Evolutionary conservation across 495 filamentous ascomycete species (phyloP).

Genomic region (Rhypophila decipiens): DNA sequence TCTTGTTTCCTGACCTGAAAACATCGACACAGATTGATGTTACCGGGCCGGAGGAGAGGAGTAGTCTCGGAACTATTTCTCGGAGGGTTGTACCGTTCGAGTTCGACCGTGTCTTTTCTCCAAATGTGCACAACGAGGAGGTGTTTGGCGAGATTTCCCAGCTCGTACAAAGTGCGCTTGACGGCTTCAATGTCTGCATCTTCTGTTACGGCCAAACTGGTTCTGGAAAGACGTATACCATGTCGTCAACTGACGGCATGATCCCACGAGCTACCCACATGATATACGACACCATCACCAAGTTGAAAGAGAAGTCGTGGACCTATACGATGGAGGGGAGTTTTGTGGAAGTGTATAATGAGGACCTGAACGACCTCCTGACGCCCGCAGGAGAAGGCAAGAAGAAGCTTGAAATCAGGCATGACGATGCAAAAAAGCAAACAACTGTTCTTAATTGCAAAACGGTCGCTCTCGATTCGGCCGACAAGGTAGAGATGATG

Average conservation of each 20-base stretch:
- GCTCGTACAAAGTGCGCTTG: constrained; percentile 89
- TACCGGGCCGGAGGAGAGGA: constrained; percentile 75
- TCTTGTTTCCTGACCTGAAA: constrained; percentile 72
- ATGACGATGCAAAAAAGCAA: constrained; percentile 73
- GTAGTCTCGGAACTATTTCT: constrained; percentile 65
- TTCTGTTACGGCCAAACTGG: constrained; percentile 99
- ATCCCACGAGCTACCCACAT: constrained; percentile 89
- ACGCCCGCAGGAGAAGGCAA: constrained; percentile 66
- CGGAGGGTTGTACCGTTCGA: constrained; percentile 77
- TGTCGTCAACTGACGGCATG: constrained; percentile 91
- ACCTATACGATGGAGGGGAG: constrained; percentile 87
- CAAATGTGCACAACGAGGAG: constrained; percentile 67
- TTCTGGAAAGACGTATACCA: constrained; percentile 93
- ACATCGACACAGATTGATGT: constrained; percentile 83
- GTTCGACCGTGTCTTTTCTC: constrained; percentile 91
- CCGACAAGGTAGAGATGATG: constrained; percentile 70
- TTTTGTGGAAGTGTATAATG: constrained; percentile 99
- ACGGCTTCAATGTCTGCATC: constrained; percentile 98
- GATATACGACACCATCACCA: constrained; percentile 80
- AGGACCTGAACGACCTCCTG: constrained; percentile 89
- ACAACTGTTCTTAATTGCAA: constrained; percentile 81
- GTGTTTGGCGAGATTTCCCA: constrained; percentile 97
- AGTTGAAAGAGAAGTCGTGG: constrained; percentile 88
- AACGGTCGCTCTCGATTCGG: constrained; percentile 69
- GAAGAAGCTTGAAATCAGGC: constrained; percentile 88